Base-by-base conservation (phyloP, 169 alveolate genomes). In the Plasmodium vinckei region DNA sequence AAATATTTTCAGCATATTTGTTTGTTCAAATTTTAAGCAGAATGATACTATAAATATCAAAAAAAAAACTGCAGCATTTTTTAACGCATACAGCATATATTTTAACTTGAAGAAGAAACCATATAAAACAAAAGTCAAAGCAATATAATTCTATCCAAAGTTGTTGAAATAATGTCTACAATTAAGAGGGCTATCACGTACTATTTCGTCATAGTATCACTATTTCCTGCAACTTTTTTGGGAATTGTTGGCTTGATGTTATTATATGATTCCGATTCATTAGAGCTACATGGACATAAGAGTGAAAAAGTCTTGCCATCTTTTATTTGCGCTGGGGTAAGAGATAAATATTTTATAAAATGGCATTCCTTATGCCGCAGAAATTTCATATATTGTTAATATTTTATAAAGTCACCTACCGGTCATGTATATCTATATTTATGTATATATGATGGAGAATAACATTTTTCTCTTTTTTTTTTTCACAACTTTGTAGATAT, bases 251-350 rank as follows among this genome's bases (percentile, higher is more conserved):
- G 88, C 44, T 68, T 75, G 21, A 21, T 75, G 88, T 54, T 75
- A 49, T 51, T 75, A 68, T 64, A 64, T 75, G 88, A 75, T 56
- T 75, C 88, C 49, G 77, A 75, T 17, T 75, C 88, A n/a, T 19
- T 75, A 68, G 88, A 75, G 47, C 61, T 75, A 53, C 88, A 75
- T 67, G 88, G 88, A 54, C 49, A 75, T 49, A 75, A 61, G 39
- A 49, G 77, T 17, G 88, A 75, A 68, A 75, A 75, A 39, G 88
- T 63, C 27, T 61, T 63, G 27, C 88, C 88, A 13, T 75, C 88
- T 6, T 75, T 75, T 53, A 75, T 75, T 75, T 61, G 88, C 21
- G 88, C 88, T 25, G 88, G 88, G 75, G 88, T 75, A 75, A 75
- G 88, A 39, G n/a, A 19, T n/a, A 54, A 73, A 53, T 59, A 23